Evolutionary conservation across 164 flowering plant genomes (phyloP), one percentile per base, ranked within the genome.

Genomic region (Malania oleifera): DNA sequence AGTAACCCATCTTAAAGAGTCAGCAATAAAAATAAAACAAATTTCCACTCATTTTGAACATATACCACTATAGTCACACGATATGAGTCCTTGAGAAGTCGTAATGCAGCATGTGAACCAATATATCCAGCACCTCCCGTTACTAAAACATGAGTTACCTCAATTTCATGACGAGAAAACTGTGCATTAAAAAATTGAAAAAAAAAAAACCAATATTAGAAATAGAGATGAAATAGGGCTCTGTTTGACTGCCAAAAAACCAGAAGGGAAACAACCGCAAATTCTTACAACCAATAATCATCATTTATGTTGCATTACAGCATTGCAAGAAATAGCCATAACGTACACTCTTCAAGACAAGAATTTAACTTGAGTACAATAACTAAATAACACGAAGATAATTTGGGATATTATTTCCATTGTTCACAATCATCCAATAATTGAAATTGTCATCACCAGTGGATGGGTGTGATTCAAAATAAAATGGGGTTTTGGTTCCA

Each of bases 91-190:
- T 75, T 88, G 56, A 93, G 70, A 58, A 93, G 95, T 52, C 99
- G 73, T 52, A 83, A 68, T 41, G 87, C 77, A 62, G 99, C 97
- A 80, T 93, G 99, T 43, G 97, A 93, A 57, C 99, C 99, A 65
- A 93, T 90, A 65, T 76, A 93, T 29, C 99, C 99, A 67, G 97
- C 99, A 60, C 97, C 97, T 56, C 99, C 99, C 1, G 99, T 88
- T 37, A 93, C 99, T 70, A 93, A 67, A 57, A 90, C 96, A 75
- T 93, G 99, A 8, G 77, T 77, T 5, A 93, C 87, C 37, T 96
- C 99, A 52, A 54, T 64, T 71, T 93, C 95, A 61, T 54, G 89
- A 39, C 34, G 64, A 24, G 93, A 81, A 67, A 93, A 93, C 99
- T 93, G 75, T 11, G n/a, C 43, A 5, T 27, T 7, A 23, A 17